phyloP scores from a whole-genome alignment of 1,284 basidiomycete species.

The Trametes hirsuta region DNA sequence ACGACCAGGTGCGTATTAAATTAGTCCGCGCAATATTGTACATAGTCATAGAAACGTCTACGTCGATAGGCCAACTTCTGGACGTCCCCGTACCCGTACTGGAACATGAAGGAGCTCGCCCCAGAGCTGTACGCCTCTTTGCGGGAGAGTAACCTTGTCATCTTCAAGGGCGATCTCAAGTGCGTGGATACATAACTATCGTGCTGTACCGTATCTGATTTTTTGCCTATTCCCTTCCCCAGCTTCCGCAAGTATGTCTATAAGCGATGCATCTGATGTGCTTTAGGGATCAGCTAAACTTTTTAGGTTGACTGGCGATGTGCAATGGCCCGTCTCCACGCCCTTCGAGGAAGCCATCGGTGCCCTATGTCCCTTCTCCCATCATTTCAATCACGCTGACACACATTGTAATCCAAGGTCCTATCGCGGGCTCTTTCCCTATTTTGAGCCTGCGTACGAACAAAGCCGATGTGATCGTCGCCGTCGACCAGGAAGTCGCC shows the following conservation, averaged over 20 bases:
- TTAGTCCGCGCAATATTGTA: no score
- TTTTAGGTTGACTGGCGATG: conserved; percentile 84
- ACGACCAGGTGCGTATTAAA: conserved; percentile 35
- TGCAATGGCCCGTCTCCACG: conserved; percentile 86
- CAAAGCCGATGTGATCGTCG: conserved; percentile 95
- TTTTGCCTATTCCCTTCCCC: neutral
- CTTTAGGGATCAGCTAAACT: conserved; percentile 20
- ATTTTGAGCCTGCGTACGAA: conserved; percentile 89
- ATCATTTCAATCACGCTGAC: conserved; percentile 5
- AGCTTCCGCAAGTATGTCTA: conserved; percentile 80
- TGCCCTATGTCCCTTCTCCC: conserved; percentile 33
- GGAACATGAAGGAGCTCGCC: conserved; percentile 71
- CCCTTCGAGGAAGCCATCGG: conserved; percentile 82
- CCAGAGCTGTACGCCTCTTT: conserved; percentile 64
- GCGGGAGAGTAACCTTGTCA: conserved; percentile 73
- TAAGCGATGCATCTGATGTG: conserved; percentile 31
- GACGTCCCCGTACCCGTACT: conserved; percentile 85
- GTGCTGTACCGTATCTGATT: neutral
- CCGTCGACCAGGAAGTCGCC: conserved; percentile 66
- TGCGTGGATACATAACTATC: conserved; percentile 33
- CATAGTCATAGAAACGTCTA: neutral
- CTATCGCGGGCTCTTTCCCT: conserved; percentile 79
- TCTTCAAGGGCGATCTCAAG: conserved; percentile 98
- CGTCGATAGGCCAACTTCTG: conserved; percentile 63
- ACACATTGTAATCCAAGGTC: conserved; percentile 49